Base-by-base conservation (phyloP, 75 land plant genomes). In the Cupressus sempervirens region DNA sequence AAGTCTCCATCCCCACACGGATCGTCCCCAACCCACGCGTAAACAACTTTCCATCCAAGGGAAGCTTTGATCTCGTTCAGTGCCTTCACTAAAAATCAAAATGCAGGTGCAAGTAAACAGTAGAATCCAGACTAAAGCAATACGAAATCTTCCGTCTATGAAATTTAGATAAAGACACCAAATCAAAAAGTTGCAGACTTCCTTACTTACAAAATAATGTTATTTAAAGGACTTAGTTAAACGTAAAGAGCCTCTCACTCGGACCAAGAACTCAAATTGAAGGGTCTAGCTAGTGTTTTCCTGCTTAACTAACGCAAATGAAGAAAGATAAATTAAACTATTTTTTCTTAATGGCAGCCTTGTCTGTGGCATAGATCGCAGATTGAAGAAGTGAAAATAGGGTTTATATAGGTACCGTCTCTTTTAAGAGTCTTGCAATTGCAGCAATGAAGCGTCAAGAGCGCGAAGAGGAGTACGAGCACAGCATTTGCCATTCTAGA, bases 11-110 rank as follows among this genome's bases (percentile, higher is more conserved):
- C 95, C 29, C 96, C 98, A 85, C 98, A 96, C n/a, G 98, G 98
- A 88, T 96, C 98, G 80, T 96, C 98, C 6, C 98, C 98, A 38
- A 93, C 92, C 98, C 98, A 96, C 30, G 96, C 86, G 84, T 93
- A 94, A 35, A 93, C 93, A 65, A 96, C 98, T 79, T 96, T 94
- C 98, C 98, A 96, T 45, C 98, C 98, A n/a, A 93, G 88, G n/a
- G 95, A 90, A 20, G 94, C 92, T 87, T 93, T 96, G 36, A 96
- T 93, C 84, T 96, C 98, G 68, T 93, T 93, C 92, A 96, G 77
- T 0, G 97, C 98, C 77, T 93, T 96, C 82, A 93, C 98, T 96
- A 91, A 86, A 87, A 82, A 36, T 7, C 81, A 36, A 72, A 72
- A 72, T 32, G 67, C n/a, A 62, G 67, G n/a, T 0, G 67, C n/a